Evolutionary conservation across 2,329 filamentous ascomycete species (phyloP), one percentile per base, ranked within the genome.

Genomic region (Seiridium unicorne): DNA sequence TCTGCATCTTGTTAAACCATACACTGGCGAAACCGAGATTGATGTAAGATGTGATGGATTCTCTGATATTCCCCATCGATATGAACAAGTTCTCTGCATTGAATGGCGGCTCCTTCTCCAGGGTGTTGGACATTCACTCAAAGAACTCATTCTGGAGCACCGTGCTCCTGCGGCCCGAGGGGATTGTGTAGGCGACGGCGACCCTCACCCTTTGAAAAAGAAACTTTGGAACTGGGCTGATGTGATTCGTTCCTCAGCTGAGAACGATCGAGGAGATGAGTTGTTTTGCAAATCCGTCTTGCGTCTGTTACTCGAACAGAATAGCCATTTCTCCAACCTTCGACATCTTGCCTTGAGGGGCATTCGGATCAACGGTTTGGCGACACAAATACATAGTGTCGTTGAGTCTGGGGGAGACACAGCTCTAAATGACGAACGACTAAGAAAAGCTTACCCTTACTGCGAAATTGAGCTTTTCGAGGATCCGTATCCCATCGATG

Each of bases 101-200:
- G 59, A 61, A 38, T 61, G 59, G 59, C 13, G n/a, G 3, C 13
- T 5, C 38, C 32, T 61, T 7, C 32, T 61, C 10, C 31, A 11
- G 13, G 59, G 35, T 5, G 26, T 56, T 1, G 40, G 40, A 9
- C n/a, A 3, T 3, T 55, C 59, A 4, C 38, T 61, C n/a, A 53
- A 44, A 32, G 59, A 61, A 26, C n/a, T 58, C 11, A 49, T 61
- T 35, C 34, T 61, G 8, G 59, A 61, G 59, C 59, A 61, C 38
- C 55, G 59, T 9, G 5, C 51, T 3, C 54, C 40, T 13, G n/a
- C 40, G 40, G 13, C 35, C 9, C 5, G 13, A 13, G 55, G 56
- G n/a, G 5, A 58, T 11, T 8, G 8, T 6, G 49, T 44, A 7
- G 10, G 35, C 34, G 35, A 61, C 44, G 55, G 59, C 5, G 49